phyloP scores from a whole-genome alignment of 2,329 filamentous ascomycete species.

The Proliferodiscus dingleyae region DNA sequence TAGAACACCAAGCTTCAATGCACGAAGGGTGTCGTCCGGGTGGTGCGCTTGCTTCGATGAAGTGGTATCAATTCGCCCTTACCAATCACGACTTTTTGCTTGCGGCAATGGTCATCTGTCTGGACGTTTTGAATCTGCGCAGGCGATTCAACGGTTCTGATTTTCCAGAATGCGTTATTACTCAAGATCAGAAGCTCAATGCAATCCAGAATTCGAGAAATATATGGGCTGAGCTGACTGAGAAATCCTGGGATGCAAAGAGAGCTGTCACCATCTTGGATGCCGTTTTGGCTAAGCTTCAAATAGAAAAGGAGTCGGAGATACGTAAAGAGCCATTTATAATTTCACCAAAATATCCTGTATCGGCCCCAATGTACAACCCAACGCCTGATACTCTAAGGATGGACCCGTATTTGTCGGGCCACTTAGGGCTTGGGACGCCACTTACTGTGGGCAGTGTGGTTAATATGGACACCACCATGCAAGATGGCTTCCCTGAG shows the following conservation, averaged over 20 bases:
- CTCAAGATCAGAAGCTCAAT: conserved; percentile 17
- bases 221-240: conserved; percentile 21
- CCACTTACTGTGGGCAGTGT: not conserved
- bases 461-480: conserved; percentile 4
- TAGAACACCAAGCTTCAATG: conserved; percentile 45
- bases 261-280: conserved; percentile 17
- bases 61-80: conserved; percentile 54
- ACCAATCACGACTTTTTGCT: conserved; percentile 58
- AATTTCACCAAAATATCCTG: not conserved
- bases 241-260: conserved; percentile 23
- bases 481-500: conserved; percentile 18
- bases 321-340: not conserved
- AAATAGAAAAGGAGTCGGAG: conserved; percentile 2
- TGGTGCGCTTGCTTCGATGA: conserved; percentile 45
- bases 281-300: conserved; percentile 17
- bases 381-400: conserved; percentile 5
- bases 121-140: conserved; percentile 32
- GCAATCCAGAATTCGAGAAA: conserved; percentile 16
- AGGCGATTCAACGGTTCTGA: not conserved
- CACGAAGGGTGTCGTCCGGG: conserved; percentile 48
- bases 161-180: conserved; percentile 14
- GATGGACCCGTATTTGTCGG: conserved; percentile 9
- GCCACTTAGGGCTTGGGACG: conserved; percentile 2
- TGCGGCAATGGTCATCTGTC: conserved; percentile 55
- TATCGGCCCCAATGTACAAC: not conserved